These are phyloP conservation scores for Phialophora macrospora DNA, from an alignment of 2,329 filamentous ascomycete species.

Conservation along the genomic window DNA sequence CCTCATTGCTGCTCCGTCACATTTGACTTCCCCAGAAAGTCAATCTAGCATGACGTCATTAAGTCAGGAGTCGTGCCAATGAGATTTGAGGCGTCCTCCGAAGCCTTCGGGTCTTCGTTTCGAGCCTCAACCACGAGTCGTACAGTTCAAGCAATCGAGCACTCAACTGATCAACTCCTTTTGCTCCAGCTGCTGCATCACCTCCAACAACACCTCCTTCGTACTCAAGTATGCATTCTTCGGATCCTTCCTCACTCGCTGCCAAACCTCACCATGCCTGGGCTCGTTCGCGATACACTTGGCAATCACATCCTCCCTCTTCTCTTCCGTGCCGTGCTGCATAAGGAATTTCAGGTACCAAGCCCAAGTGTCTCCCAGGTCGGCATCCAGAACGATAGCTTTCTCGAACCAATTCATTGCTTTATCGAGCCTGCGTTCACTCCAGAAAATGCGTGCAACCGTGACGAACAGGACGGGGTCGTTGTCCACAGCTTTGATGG, in stretches of 20 bases:
- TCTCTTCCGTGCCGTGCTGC: conserved; percentile 94
- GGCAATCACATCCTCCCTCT: conserved; percentile 78
- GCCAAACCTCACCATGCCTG: conserved; percentile 91
- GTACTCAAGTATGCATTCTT: conserved; percentile 73
- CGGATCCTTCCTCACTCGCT: conserved; percentile 81
- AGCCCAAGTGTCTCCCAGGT: conserved; percentile 91
- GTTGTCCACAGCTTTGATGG: conserved; percentile 95
- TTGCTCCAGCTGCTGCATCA: conserved; percentile 62
- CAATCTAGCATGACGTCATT: not conserved
- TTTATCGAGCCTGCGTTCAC: conserved; percentile 87
- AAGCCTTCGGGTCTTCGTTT: not conserved
- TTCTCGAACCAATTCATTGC: conserved; percentile 98
- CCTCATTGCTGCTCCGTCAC: not conserved
- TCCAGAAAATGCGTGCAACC: conserved; percentile 95
- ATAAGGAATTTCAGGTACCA: conserved; percentile 96
- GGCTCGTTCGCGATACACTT: conserved; percentile 87
- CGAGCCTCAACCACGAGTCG: not conserved
- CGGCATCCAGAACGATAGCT: conserved; percentile 83
- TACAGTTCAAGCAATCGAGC: not conserved
- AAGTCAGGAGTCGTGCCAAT: conserved; percentile 1
- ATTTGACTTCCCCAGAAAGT: not conserved
- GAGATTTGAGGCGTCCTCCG: conserved; percentile 4
- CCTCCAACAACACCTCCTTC: conserved; percentile 83
- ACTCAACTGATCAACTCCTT: conserved; percentile 20
- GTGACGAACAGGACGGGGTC: conserved; percentile 88